Percentiles rank a stretch among this genome's conserved stretches.
These are phyloP conservation scores for Coffea eugenioides DNA, from an alignment of 257 asterid genomes.

Conservation along the genomic window DNA sequence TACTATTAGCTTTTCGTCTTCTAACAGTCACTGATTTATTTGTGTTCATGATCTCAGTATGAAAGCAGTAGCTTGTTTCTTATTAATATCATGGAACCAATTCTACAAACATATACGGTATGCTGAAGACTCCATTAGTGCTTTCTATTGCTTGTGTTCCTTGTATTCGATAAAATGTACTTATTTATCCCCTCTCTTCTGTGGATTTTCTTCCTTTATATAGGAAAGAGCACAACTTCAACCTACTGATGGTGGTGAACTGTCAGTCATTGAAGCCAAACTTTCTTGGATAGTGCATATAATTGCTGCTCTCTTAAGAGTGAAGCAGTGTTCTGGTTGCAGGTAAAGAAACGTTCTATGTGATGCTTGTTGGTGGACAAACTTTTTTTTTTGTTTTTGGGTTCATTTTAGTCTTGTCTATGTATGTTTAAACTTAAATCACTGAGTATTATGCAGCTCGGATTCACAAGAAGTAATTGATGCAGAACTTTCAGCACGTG, in stretches of 20 bases:
- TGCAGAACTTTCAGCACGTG: slow-evolving; percentile 98
- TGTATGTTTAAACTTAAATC: slow-evolving; percentile 3
- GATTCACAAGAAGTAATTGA: slow-evolving; percentile 93
- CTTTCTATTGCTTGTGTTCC: slow-evolving; percentile 11
- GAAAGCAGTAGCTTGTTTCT: slow-evolving; percentile 91
- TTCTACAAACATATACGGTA: slow-evolving; percentile 84
- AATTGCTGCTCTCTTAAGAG: slow-evolving; percentile 78
- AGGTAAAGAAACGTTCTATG: slow-evolving; percentile 40
- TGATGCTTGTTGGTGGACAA: neutral
- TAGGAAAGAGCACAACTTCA: slow-evolving; percentile 85
- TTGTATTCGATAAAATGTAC: slow-evolving; percentile 1
- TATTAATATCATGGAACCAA: slow-evolving; percentile 82
- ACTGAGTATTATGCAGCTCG: slow-evolving; percentile 40
- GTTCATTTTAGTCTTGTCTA: neutral
- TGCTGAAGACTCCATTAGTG: slow-evolving; percentile 20
- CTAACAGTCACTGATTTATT: neutral
- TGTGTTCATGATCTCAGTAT: slow-evolving; percentile 53
- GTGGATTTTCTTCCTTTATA: slow-evolving; percentile 9
- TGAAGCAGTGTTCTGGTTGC: slow-evolving; percentile 78
- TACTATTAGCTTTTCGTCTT: slow-evolving; percentile 12
- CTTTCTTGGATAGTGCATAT: slow-evolving; percentile 98
- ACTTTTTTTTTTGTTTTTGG: neutral
- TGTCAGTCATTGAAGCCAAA: slow-evolving; percentile 75
- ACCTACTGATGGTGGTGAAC: slow-evolving; percentile 63
- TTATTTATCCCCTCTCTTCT: neutral